Conservation (phyloP, 208 protist genomes). For the Leishmania braziliensis region DNA sequence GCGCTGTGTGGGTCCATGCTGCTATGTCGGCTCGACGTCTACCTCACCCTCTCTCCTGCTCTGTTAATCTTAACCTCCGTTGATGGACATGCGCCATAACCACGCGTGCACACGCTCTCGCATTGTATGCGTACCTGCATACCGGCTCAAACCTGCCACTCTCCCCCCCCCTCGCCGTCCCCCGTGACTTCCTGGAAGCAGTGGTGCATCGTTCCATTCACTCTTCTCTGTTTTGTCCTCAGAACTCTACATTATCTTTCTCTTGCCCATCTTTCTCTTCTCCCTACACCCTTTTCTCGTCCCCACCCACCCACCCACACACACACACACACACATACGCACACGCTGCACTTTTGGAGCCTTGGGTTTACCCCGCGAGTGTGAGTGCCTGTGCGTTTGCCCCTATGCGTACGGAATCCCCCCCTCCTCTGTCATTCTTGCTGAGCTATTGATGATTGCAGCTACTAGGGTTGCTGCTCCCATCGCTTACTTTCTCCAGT, state of each 20-base stretch:
- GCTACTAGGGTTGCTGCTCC: neutral
- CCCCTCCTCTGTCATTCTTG: too few relatives aligned
- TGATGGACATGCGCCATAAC: neutral
- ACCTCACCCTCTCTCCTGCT: neutral
- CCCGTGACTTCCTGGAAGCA: neutral
- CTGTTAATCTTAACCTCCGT: neutral
- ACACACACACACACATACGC: neutral
- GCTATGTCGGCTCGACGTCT: neutral
- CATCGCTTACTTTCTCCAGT: neutral
- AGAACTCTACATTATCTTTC: neutral
- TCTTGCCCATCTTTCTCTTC: neutral
- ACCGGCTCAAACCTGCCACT: neutral
- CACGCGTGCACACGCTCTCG: neutral
- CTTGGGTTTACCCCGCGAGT: neutral
- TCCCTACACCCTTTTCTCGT: neutral
- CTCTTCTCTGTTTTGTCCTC: neutral
- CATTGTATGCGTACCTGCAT: too few relatives aligned
- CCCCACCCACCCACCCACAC: neutral
- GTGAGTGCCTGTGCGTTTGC: slow-evolving; percentile 7
- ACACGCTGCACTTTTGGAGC: neutral
- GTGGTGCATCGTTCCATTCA: neutral
- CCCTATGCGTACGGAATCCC: neutral
- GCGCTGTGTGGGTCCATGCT: neutral
- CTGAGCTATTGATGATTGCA: too few relatives aligned
- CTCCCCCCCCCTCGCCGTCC: neutral